Evolutionary conservation across 371 early-diverging fungal genomes (phyloP), one percentile per base, ranked within the genome.

Genomic region (Mucor irregularis): DNA sequence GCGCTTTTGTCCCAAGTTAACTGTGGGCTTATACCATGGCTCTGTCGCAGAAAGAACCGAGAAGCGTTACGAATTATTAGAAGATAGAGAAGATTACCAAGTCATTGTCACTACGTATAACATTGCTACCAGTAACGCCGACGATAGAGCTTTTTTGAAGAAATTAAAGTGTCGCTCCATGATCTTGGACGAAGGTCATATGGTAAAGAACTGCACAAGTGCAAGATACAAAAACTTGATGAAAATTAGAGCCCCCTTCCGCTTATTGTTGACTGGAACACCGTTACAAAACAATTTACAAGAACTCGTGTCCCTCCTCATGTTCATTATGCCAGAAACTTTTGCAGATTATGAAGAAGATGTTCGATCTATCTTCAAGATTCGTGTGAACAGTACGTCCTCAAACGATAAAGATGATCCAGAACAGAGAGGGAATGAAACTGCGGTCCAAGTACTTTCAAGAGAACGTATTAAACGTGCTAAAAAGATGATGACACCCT

Each of bases 141-240:
- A 89, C 5, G 95, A 94, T 57, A 79, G 93, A n/a, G 61, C 59
- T 30, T 93, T 93, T 57, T 68, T 96, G 33, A 82, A 75, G 50
- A 66, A 68, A 26, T 62, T 86, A 25, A 56, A 54, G 10, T 76
- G 72, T 31, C 46, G 78, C 46, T 78, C 87, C 4, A 71, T 97
- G 61, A 89, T 98, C 30, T 64, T 98, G 33, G 99, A 98, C 69
- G 99, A 98, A 73, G 99, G 97, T 0, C 99, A 95, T 57, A 91
- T 94, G 92, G 81, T 95, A 53, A 94, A 90, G 73, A 90, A 90
- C 62, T 87, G 85, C 35, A 89, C 85, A 37, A 90, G 89, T 55
- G 74, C 80, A 13, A 78, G 97, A 13, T 96, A 95, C 77, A 84
- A 89, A 58, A 78, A 86, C 56, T 67, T 96, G 21, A 90, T 87